Evolutionary conservation across 176 grass and related monocot species (phyloP), one percentile per base, ranked within the genome.

Genomic region (Elaeis guineensis): DNA sequence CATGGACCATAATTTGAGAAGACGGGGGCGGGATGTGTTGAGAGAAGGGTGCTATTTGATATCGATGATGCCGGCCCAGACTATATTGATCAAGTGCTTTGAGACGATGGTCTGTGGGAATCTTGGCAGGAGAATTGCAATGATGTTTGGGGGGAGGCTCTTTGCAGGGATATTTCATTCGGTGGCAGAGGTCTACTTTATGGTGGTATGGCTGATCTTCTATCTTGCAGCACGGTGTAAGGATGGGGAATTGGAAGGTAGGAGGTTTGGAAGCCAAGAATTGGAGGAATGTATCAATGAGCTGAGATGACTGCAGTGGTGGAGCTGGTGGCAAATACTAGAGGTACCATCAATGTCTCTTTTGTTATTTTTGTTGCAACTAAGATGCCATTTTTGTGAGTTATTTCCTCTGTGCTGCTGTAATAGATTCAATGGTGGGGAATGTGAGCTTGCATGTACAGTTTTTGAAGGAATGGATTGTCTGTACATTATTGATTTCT

Each of bases 121-220:
- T 75, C 50, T 91, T 51, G 93, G 84, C 17, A 70, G 72, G 50
- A 64, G 79, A 26, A 32, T 85, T 35, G 74, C 90, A 75, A 75
- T 77, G 61, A 56, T 70, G 69, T 32, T 90, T 78, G 69, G 72
- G 52, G 87, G 93, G 28, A 97, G 70, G 28, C 61, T 97, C 54
- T 67, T 88, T 77, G 87, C 78, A 1, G 83, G 83, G 17, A 74
- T 84, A 29, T 52, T 88, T 60, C 80, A 87, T 55, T 81, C 87
- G 1, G 12, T 88, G 20, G 78, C 72, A 2, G 80, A 96, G 71
- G 80, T 96, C 17, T 96, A 96, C 71, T 90, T 96, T 51, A 88
- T 90, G 83, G 92, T 85, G 25, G 92, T 90, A n/a, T 96, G 92
- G 92, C 58, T 85, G 28, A 72, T 79, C 57, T 96, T 90, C 85